Base-by-base conservation (phyloP, 225 moss, liverwort and hornwort genomes). In the Pseudoscleropodium purum region DNA sequence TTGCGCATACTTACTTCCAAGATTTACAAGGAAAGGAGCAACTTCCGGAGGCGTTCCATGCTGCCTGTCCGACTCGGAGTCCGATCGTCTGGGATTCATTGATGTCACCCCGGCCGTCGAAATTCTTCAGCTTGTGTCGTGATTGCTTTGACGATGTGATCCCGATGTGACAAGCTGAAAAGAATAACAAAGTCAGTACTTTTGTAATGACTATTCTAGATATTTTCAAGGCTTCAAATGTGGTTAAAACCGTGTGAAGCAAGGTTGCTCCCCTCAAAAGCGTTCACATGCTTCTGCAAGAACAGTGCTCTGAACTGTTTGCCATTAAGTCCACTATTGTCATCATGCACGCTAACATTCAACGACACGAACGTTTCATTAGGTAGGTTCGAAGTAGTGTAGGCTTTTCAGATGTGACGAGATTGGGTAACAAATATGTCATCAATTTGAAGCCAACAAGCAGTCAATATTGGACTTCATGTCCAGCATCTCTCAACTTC, bases 1-100 rank as follows among this genome's bases (percentile, higher is more conserved):
- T 97, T 43, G 93, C 90, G 77, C 97, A 96, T 80, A 89, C 92
- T 62, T 97, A 92, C 94, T 97, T 97, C 87, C 95, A 94, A 91
- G 96, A 95, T 31, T 88, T 96, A 60, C 91, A 89, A 77, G 97
- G 94, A 86, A 95, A 90, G 84, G 95, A 94, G 89, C 90, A 95
- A 85, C 84, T 95, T 87, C 93, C 94, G 78, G 96, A 95, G 91
- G 94, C 92, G 60, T 93, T 92, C 86, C 84, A 89, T 18, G 41
- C 94, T 88, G 92, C 94, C 27, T 75, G 63, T 86, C 34, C 20
- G 36, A 84, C 76, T 52, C 84, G 60, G 66, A 88, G 72, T 68
- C 77, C 69, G 73, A 83, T 74, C 68, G 79, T 88, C 11, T 75
- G 85, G 75, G 65, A 82, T 77, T 88, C 86, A 39, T 86, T 84